Evolutionary conservation across 192 early-diverging fungal species (phyloP).

Genomic region (Diversispora eburnea): DNA sequence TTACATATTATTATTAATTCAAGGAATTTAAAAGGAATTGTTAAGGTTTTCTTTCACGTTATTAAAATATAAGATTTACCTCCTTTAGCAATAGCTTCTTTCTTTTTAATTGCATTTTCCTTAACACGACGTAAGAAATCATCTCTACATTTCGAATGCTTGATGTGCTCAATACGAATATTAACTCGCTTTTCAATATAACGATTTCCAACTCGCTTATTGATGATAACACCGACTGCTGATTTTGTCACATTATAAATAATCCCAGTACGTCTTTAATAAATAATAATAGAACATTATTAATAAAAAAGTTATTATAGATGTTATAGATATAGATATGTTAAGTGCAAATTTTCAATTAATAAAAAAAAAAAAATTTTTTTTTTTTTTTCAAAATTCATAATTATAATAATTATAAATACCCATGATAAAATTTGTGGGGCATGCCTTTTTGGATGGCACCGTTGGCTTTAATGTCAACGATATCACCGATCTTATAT

Average conservation of each 20-base stretch:
- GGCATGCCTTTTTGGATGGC: slow-evolving; percentile 99
- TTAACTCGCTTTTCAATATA: slow-evolving; percentile 99
- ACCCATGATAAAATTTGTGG: slow-evolving; percentile 99
- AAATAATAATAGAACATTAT: slow-evolving; percentile 11
- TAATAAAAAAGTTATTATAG: neutral
- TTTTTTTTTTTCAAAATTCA: no score
- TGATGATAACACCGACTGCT: slow-evolving; percentile 94
- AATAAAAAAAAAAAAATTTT: no score
- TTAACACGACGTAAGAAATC: slow-evolving; percentile 97
- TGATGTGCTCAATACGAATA: slow-evolving; percentile 97
- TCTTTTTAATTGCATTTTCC: slow-evolving; percentile 82
- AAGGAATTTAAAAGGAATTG: neutral
- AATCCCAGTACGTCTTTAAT: slow-evolving; percentile 85
- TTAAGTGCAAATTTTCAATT: no score
- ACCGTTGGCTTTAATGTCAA: slow-evolving; percentile 99
- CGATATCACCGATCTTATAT: slow-evolving; percentile 99
- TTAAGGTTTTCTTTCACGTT: no score
- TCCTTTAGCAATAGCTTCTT: slow-evolving; percentile 79
- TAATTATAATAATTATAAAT: neutral
- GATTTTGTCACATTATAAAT: slow-evolving; percentile 99
- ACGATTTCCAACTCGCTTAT: slow-evolving; percentile 98
- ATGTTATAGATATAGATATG: neutral
- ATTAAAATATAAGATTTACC: slow-evolving; percentile 32
- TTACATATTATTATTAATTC: neutral
- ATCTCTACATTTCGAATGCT: slow-evolving; percentile 98